phyloP scores from a whole-genome alignment of 768 basidiomycete species.

The Chalciporus sphaerocephalus region DNA sequence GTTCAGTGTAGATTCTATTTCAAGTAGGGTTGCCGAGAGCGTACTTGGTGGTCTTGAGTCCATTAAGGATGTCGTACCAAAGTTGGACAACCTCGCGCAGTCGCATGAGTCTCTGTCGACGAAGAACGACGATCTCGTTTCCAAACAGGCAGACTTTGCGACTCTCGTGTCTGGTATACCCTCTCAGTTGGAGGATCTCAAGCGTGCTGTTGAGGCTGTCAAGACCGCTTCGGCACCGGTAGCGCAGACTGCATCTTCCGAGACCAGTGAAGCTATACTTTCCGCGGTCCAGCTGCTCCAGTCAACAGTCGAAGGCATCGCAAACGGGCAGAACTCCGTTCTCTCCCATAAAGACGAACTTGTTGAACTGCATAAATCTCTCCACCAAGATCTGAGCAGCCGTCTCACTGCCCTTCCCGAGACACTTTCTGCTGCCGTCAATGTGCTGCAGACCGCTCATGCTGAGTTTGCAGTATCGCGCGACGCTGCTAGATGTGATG shows the following conservation, averaged over 20 bases:
- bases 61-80: slow-evolving; percentile 36
- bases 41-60: slow-evolving; percentile 44
- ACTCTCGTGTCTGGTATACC: slow-evolving; percentile 47
- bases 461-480: slow-evolving; percentile 58
- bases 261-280: slow-evolving; percentile 26
- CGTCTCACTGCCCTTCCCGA: slow-evolving; percentile 60
- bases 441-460: slow-evolving; percentile 55
- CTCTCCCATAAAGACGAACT: slow-evolving; percentile 47
- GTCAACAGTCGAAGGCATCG: slow-evolving; percentile 44
- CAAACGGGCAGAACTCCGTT: slow-evolving; percentile 47
- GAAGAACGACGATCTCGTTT: slow-evolving; percentile 36
- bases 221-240: slow-evolving; percentile 17
- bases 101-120: slow-evolving; percentile 40
- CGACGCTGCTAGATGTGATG: slow-evolving; percentile 54
- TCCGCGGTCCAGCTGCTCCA: slow-evolving; percentile 44
- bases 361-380: slow-evolving; percentile 44
- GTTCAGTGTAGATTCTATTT: slow-evolving; percentile 57
- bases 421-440: slow-evolving; percentile 47
- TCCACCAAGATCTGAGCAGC: slow-evolving; percentile 50
- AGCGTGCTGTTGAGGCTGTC: slow-evolving; percentile 39
- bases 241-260: slow-evolving; percentile 15
- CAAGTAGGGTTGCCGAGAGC: slow-evolving; percentile 51
- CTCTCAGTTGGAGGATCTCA: slow-evolving; percentile 39
- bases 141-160: slow-evolving; percentile 39
- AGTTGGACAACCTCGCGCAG: slow-evolving; percentile 39